phyloP scores from a whole-genome alignment of 495 filamentous ascomycete genomes.

The Talaromyces adpressus region DNA sequence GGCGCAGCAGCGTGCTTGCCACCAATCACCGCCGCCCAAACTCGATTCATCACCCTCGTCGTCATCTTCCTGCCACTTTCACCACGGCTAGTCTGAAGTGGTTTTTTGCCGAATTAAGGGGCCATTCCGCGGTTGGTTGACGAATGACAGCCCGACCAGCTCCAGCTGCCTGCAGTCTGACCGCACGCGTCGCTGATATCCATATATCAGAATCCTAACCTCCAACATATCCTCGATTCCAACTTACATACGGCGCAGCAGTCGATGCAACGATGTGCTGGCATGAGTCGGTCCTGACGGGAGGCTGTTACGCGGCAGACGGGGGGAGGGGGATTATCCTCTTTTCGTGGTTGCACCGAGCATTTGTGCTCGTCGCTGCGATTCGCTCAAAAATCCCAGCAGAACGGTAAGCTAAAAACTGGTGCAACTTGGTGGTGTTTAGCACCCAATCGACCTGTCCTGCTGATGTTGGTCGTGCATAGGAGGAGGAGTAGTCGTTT shows the following conservation, averaged over 20 bases:
- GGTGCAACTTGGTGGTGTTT: slow-evolving; percentile 6
- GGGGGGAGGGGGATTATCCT: slow-evolving; percentile 1
- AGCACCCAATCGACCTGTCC: slow-evolving; percentile 8
- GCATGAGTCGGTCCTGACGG: slow-evolving; percentile 1
- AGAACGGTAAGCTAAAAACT: slow-evolving; percentile 10
- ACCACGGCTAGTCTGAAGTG: neutral
- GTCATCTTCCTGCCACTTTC: slow-evolving; percentile 1
- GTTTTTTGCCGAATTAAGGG: neutral
- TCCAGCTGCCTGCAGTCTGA: neutral
- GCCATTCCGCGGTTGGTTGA: slow-evolving; percentile 1
- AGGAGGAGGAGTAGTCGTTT: neutral
- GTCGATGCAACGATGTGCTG: slow-evolving; percentile 9
- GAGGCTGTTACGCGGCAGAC: slow-evolving; percentile 6
- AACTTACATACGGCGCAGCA: neutral
- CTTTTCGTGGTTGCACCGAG: slow-evolving; percentile 8
- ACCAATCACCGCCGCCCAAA: neutral
- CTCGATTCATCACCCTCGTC: neutral
- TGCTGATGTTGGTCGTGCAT: slow-evolving; percentile 9
- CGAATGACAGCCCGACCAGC: neutral
- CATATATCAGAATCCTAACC: neutral
- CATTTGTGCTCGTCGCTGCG: neutral
- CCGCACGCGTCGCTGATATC: neutral
- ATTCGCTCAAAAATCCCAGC: slow-evolving; percentile 8
- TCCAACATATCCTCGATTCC: neutral
- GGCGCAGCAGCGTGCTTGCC: neutral